Evolutionary conservation across 805 yeast genomes (phyloP).

Genomic region (Saccharomyces paradoxus): DNA sequence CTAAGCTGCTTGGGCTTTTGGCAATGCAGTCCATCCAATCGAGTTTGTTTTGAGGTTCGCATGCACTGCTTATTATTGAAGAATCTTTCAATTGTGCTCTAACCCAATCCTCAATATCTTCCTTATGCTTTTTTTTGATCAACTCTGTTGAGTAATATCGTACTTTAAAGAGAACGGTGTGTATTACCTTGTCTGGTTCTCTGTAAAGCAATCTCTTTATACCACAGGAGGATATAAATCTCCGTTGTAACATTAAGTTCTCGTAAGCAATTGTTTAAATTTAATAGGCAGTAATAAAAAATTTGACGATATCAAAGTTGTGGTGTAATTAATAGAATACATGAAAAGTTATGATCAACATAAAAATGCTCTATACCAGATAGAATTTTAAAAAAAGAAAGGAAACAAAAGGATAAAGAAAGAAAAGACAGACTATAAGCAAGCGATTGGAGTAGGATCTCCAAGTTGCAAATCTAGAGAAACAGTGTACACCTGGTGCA

Average conservation of each 20-base stretch:
- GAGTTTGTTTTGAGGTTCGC: not conserved
- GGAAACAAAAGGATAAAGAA: not conserved
- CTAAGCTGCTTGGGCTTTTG: constrained; percentile 5
- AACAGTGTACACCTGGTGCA: not conserved
- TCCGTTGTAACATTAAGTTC: not conserved
- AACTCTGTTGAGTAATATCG: not conserved
- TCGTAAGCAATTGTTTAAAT: not conserved
- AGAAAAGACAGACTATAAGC: not conserved
- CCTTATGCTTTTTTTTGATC: constrained; percentile 4
- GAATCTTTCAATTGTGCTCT: constrained; percentile 8
- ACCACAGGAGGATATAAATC: not conserved
- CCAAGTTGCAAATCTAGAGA: not conserved
- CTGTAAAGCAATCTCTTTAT: not conserved
- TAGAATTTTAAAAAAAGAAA: not conserved
- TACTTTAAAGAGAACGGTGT: not conserved
- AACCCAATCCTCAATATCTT: constrained; percentile 14
- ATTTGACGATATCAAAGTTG: not conserved
- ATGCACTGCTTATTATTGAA: not conserved
- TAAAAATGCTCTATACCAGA: not conserved
- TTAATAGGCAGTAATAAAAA: not conserved
- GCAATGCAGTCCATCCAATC: constrained; percentile 1
- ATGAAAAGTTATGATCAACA: not conserved
- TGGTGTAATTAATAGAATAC: not conserved
- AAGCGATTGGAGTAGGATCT: not conserved
- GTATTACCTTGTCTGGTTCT: not conserved